Base-by-base conservation (phyloP, 2,329 filamentous ascomycete species). In the Aspergillus calidoustus region DNA sequence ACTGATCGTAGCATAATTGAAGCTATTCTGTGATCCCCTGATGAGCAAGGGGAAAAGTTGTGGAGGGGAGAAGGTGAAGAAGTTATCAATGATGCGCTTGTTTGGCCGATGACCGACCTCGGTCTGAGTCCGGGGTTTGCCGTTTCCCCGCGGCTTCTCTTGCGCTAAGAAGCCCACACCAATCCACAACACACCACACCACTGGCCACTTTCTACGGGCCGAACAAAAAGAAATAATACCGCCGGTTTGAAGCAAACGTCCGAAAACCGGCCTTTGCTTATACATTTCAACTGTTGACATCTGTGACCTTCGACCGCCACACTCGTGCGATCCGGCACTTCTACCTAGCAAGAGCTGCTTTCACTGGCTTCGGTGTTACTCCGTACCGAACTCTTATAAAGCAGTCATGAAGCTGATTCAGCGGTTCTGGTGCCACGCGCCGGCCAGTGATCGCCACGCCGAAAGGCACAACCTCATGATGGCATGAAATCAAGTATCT, bases 1-100 rank as follows among this genome's bases (percentile, higher is more conserved):
- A 74, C 62, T 60, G 69, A 71, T 52, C 77, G 76, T 66, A 79
- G 63, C 77, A 79, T 79, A 23, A 54, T 67, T 52, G 25, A 41
- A 13, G 23, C 8, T 46, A 43, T 41, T 54, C 19, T 50, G 28
- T 25, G 28, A 30, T 34, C 28, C 19, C 22, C 50, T 48, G 57
- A 41, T 30, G 54, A 25, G 34, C 52, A 53, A 48, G 22, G 15
- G 28, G 23, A 22, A 41, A 54, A 54, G 15, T 25, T 50, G 9
- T 11, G 15, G 7, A 22, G 38, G 17, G 30, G 23, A 49, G 44
- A 43, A 49, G 31, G 49, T 41, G 43, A 53, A 31, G 43, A 53
- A 31, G 54, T 57, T 50, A 25, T 34, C 44, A 25, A 41, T 13
- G 34, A 41, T 41, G 34, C 9, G 34, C 34, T 34, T 46, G 19